These are phyloP conservation scores for Globisporangium polare DNA, from an alignment of 352 stramenopile genomes.

Conservation along the genomic window DNA sequence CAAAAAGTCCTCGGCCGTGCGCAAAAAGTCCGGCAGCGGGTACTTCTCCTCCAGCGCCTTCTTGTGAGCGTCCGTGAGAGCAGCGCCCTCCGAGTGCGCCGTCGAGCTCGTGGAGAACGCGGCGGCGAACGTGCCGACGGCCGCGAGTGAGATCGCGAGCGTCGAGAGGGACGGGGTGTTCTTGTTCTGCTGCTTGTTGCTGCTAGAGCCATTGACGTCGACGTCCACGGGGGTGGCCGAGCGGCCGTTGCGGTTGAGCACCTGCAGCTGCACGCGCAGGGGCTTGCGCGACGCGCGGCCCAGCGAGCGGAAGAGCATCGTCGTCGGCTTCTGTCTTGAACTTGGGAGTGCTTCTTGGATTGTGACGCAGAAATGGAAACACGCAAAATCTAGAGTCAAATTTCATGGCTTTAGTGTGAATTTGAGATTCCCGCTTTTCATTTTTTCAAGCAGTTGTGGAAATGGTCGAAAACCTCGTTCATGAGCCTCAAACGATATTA, in stretches of 20 bases:
- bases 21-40: conserved; percentile 32
- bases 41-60: conserved; percentile 13
- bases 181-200: conserved; percentile 5
- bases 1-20: conserved; percentile 59
- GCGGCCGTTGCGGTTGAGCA: conserved; percentile 14
- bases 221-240: conserved; percentile 13
- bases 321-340: conserved; percentile 4
- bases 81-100: conserved; percentile 12
- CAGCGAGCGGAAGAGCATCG: conserved; percentile 22
- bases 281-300: conserved; percentile 17
- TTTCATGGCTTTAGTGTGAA: neutral
- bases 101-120: conserved; percentile 16
- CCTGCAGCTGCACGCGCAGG: conserved; percentile 20
- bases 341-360: conserved; percentile 3
- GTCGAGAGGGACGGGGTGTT: neutral
- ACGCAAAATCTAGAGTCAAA: neutral
- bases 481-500: neutral
- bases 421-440: no score
- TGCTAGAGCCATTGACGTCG: neutral
- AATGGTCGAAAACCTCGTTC: neutral
- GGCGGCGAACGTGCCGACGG: conserved; percentile 8
- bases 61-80: neutral
- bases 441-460: neutral
- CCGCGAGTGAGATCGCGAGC: conserved; percentile 6
- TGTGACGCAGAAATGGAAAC: neutral